Percentiles rank a stretch among this genome's conserved stretches.
phyloP scores from a whole-genome alignment of 305 asterid genomes.

The Coffea humblotiana region DNA sequence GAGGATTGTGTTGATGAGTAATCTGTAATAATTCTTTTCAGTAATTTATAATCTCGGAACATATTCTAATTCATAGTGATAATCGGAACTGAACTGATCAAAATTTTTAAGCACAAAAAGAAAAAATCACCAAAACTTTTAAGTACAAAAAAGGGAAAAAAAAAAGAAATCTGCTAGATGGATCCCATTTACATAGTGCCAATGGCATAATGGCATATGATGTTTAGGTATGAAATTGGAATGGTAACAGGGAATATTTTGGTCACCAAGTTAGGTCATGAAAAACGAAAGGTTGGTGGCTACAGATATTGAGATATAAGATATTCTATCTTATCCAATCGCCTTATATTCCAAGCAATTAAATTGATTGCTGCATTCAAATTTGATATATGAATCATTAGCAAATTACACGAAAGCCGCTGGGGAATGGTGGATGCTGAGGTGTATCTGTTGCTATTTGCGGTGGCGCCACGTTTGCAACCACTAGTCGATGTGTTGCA shows the following conservation, averaged over 20 bases:
- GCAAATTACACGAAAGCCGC: background rate
- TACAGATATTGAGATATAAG: background rate
- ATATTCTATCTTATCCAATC: background rate
- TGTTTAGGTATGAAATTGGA: background rate
- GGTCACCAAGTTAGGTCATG: slow-evolving; percentile 14
- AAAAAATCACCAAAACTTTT: too few relatives aligned
- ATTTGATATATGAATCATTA: background rate
- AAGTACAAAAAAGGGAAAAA: too few relatives aligned
- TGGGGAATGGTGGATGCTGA: slow-evolving; percentile 12
- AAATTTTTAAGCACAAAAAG: too few relatives aligned
- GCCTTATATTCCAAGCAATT: background rate
- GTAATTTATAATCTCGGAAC: too few relatives aligned
- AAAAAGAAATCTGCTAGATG: background rate
- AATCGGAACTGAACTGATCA: too few relatives aligned
- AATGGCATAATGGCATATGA: background rate
- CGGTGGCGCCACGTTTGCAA: slow-evolving; percentile 23
- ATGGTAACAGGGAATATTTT: background rate
- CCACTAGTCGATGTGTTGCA: background rate
- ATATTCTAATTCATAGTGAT: too few relatives aligned
- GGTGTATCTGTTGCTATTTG: slow-evolving; percentile 21
- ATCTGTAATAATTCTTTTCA: accelerated
- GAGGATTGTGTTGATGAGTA: too few relatives aligned
- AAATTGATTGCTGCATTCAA: background rate
- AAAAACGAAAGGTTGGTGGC: slow-evolving; percentile 5
- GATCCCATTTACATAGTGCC: background rate